Evolutionary conservation across 257 asterid species (phyloP), one percentile per base, ranked within the genome.

Genomic region (Linaria vulgaris): DNA sequence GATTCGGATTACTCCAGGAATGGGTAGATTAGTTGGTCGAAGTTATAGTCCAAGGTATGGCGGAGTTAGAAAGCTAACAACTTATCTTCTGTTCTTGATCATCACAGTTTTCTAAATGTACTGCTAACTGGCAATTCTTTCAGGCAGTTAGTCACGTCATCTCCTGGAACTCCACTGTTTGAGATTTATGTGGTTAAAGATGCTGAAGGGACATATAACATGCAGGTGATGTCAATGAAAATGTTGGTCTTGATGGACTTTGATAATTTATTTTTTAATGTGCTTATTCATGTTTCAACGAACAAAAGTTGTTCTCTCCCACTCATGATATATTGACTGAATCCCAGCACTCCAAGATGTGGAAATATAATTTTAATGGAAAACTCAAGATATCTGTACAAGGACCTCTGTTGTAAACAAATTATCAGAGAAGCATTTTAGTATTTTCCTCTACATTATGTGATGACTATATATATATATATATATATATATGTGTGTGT

Each of bases 81-180:
- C 8, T 56, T 8, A 49, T 31, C 8, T 13, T 30, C 12, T 9
- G n/a, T 27, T 23, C 34, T 44, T 67, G 59, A 66, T 46, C 39
- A 21, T 63, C 54, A 24, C 43, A 48, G 22, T 66, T 50, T 63
- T 39, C 54, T 23, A 55, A 34, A 71, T 56, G 61, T 70, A 48
- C 59, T 41, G 37, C 31, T 68, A 43, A 58, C 54, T 31, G 47
- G 61, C 55, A 61, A 68, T 72, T 62, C 30, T 76, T 83, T 65
- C 96, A 92, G 97, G 72, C 96, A 92, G 77, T 72, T 92, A 76
- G 80, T 84, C 53, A 82, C 87, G 22, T 87, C 95, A 72, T 79
- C 97, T 78, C 88, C 97, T 58, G 99, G 99, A 67, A 85, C 95
- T 72, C 96, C 97, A 19, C 84, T 92, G 9, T 92, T 89, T 61